Base-by-base conservation (phyloP, 2,329 filamentous ascomycete species). In the Penicillium sp. region DNA sequence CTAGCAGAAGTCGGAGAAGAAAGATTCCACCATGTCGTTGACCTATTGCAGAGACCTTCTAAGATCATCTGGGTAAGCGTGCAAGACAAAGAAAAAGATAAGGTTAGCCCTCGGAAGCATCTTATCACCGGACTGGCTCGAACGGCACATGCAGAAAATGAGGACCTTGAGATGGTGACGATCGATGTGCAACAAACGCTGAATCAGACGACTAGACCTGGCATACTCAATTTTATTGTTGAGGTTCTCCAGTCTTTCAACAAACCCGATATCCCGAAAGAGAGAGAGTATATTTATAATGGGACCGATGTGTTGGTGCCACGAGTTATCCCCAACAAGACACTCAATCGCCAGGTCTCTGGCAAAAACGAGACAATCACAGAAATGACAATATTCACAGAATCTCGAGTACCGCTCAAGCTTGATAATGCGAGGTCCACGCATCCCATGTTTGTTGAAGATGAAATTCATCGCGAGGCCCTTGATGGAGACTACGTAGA, bases 361-460 rank as follows among this genome's bases (percentile, higher is more conserved):
- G 14, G 21, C 21, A 28, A n/a, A 20, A 16, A 23, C 11, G 45
- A 47, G 14, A 42, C 14, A 6, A 5, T 16, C 16, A 5, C 5
- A n/a, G 38, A 42, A 42, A 42, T n/a, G 16, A 42, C 5, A 6
- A 6, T 42, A 16, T 42, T 42, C 18, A 42, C 5, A 42, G 6
- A n/a, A 6, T 5, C 5, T n/a, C 5, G 6, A 42, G 6, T 6
- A 14, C 38, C 38, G 18, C 38, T 42, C 38, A 5, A 6, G 5
- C 38, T 42, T 6, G 38, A 20, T n/a, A 16, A 5, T 16, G 38
- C 14, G 5, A 20, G 16, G 6, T n/a, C 5, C 16, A 42, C 18
- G 23, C n/a, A n/a, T n/a, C n/a, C n/a, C n/a, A n/a, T n/a, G n/a
- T 56, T 50, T 26, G 46, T 43, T 24, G 45, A 42, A 16, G 46